Evolutionary conservation across 106 monocot genomes (phyloP).

Genomic region (Chionographis japonica): DNA sequence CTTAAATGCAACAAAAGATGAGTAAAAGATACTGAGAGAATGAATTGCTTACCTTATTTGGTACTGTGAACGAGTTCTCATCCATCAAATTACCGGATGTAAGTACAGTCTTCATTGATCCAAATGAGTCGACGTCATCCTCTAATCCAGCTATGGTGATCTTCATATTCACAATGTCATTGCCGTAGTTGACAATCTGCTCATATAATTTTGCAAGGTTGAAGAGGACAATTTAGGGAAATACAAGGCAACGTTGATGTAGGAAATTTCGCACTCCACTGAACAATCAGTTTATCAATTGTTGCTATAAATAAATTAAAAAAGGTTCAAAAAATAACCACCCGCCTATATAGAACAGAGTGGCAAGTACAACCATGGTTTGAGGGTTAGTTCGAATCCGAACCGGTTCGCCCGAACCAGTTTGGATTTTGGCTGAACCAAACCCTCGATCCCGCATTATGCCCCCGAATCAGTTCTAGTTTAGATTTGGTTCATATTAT

Average conservation of each 20-base stretch:
- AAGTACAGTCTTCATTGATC: constrained; percentile 51
- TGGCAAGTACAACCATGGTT: no score
- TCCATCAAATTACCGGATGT: constrained; percentile 64
- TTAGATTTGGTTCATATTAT: no score
- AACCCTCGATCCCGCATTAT: no score
- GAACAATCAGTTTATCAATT: background rate
- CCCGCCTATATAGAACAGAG: no score
- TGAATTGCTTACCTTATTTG: constrained; percentile 57
- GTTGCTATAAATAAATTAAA: no score
- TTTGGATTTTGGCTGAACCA: no score
- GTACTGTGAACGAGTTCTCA: constrained; percentile 72
- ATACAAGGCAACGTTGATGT: background rate
- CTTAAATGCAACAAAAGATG: no score
- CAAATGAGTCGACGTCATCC: constrained; percentile 29
- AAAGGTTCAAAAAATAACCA: no score
- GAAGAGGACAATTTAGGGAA: background rate
- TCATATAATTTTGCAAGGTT: background rate
- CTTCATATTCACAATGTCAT: constrained; percentile 40
- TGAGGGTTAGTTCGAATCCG: no score
- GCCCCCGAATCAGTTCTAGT: no score
- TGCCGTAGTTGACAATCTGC: constrained; percentile 90
- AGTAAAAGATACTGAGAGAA: no score
- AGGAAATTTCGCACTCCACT: background rate
- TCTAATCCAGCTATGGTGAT: constrained; percentile 52
- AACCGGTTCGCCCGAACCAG: no score